Evolutionary conservation across 495 filamentous ascomycete species (phyloP), one percentile per base, ranked within the genome.

Genomic region (Aspergillus cristatus): DNA sequence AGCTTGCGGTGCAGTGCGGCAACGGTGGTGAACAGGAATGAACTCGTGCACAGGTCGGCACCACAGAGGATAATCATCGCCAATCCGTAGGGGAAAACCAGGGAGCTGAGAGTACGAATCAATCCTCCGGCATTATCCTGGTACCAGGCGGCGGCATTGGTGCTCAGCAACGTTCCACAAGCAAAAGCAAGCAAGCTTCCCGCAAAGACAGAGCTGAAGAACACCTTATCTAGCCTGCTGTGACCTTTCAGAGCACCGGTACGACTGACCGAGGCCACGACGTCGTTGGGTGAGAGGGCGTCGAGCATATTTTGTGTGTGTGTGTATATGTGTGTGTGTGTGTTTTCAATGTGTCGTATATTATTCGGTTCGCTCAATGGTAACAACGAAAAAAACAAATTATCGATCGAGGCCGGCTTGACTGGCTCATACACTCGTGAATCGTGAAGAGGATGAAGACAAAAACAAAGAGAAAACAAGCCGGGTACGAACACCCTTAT

Each of bases 61-160:
- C 75, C 72, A 1, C 68, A 75, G n/a, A 79, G 47, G 20, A 80
- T 63, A 33, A 78, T 75, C 63, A 78, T 70, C 24, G 67, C 63
- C 50, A 79, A 55, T 2, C 75, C 76, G 31, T 74, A 67, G 1
- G 74, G 76, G 40, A 80, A 81, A 16, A 79, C 61, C 29, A 76
- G 41, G 1, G 72, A 70, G 16, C 62, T 54, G 34, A 78, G 63
- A 1, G 68, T 74, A 8, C 72, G 65, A 29, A 82, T 70, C 31
- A 81, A 51, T 1, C 78, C 76, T 0, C 70, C 67, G 5, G 75
- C 75, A 48, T 79, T 80, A 7, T 73, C 65, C 32, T 71, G 61
- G 39, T 70, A 78, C 76, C 78, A 82, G 1, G 75, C 70, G 1
- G 73, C 53, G 2, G 71, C 55, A 40, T 64, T 74, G 17, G 69